Evolutionary conservation across 129 eudicot species (phyloP), one percentile per base, ranked within the genome.

Genomic region (Escallonia herrerae): DNA sequence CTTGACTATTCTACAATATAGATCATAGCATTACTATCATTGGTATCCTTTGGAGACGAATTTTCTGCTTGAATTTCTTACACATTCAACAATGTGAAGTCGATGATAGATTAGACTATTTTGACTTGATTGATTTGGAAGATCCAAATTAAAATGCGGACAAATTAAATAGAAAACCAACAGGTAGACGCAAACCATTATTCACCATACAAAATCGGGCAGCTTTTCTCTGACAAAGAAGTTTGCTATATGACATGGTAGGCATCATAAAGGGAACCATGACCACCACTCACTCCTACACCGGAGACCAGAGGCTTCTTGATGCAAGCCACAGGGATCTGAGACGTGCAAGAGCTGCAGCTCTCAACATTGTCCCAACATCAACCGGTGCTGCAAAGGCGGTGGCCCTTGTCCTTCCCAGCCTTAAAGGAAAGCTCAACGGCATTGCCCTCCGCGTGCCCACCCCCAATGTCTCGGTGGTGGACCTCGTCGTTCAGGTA

Each of bases 211-310:
- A 22, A 22, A 22, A 22, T 22, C 33, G 33, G 0, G 33, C 33
- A 22, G 33, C 33, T 22, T 22, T 22, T 22, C 0, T 22, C 33
- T 22, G 33, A 22, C 33, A 22, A 22, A 22, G 33, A 22, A 22
- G 33, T 22, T 22, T 22, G 58, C 45, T 15, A 47, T 65, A 3
- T 60, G 54, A 50, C 49, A 46, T 77, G 59, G 56, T 58, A 93
- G 96, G 98, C 15, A 94, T 94, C 65, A 90, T 94, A 15, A 94
- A 94, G 86, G 99, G 99, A 63, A 94, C 99, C 55, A 94, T 94
- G 99, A 94, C 99, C 61, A 89, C 99, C 14, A 94, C 99, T 38
- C 97, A 91, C 95, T 91, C 97, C 71, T 91, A 91, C 91, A 91
- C 97, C 13, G 97, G 97, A 37, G 99, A 94, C 95, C 99, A 94